Percentiles rank a stretch among this genome's conserved stretches.
Conservation (phyloP, 2,329 filamentous ascomycete species). For the Fonsecaea erecta region DNA sequence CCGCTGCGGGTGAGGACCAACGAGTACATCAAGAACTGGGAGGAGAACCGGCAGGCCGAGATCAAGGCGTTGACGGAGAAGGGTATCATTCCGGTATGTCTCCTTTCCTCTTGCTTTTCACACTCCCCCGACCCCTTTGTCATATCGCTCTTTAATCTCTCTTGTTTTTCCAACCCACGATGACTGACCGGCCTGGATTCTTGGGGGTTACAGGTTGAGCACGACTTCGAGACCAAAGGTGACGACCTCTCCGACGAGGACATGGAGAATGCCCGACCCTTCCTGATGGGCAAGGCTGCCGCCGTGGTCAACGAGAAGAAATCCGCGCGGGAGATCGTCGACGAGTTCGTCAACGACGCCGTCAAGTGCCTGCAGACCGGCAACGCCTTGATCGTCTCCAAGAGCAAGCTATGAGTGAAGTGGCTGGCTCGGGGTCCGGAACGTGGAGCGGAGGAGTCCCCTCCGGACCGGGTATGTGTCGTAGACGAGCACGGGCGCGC, state of each 20-base stretch:
- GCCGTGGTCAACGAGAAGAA: conserved; percentile 93
- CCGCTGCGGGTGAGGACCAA: conserved; percentile 93
- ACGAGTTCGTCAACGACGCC: conserved; percentile 89
- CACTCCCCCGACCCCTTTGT: too few species aligned
- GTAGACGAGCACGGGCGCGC: too few species aligned
- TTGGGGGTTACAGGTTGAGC: conserved; percentile 67
- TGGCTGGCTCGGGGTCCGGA: too few species aligned
- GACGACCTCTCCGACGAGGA: conserved; percentile 77
- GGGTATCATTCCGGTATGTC: conserved; percentile 76
- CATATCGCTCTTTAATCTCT: background rate
- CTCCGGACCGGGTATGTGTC: too few species aligned
- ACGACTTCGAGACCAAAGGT: conserved; percentile 84
- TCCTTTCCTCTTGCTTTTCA: too few species aligned
- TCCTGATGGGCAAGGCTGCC: conserved; percentile 95
- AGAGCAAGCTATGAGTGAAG: conserved; percentile 64
- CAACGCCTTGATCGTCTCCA: conserved; percentile 62
- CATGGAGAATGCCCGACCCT: conserved; percentile 88
- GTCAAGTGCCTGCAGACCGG: conserved; percentile 71
- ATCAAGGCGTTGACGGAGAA: conserved; percentile 90
- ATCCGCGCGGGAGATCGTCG: conserved; percentile 86
- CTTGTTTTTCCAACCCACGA: background rate
- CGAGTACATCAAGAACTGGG: conserved; percentile 93
- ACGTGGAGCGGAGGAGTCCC: too few species aligned
- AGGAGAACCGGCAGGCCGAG: conserved; percentile 84
- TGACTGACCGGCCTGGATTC: background rate